Evolutionary conservation across 192 early-diverging fungal genomes (phyloP).

Genomic region (Chytriomyces hyalinus): DNA sequence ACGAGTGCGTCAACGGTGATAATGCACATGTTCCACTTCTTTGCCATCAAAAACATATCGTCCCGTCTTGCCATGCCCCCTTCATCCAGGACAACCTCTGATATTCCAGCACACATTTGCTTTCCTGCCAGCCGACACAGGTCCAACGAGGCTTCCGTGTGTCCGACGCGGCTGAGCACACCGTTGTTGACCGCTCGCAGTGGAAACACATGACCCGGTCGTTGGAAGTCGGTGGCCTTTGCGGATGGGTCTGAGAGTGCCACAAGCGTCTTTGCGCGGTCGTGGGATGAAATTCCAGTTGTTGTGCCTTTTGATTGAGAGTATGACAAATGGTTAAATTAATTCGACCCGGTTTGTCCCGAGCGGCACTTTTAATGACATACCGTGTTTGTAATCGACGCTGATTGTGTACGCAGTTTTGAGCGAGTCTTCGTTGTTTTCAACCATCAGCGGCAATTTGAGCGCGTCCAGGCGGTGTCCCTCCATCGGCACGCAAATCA

Average conservation of each 20-base stretch:
- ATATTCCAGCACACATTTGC: conserved; percentile 86
- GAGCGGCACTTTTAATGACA: not conserved
- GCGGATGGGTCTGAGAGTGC: conserved; percentile 74
- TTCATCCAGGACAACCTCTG: conserved; percentile 90
- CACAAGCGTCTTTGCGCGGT: conserved; percentile 79
- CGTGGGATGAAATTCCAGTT: conserved; percentile 94
- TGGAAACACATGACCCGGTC: conserved; percentile 95
- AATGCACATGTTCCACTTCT: conserved; percentile 79
- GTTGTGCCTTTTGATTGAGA: conserved; percentile 64
- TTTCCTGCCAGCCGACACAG: conserved; percentile 84
- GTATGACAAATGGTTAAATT: not conserved
- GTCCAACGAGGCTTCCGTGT: conserved; percentile 93
- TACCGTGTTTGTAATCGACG: conserved; percentile 74
- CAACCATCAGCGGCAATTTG: conserved; percentile 92
- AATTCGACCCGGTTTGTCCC: not conserved
- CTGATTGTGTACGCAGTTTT: conserved; percentile 95
- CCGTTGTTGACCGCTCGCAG: conserved; percentile 83
- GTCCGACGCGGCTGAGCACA: conserved; percentile 85
- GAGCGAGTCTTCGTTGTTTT: conserved; percentile 82
- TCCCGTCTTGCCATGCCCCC: conserved; percentile 94
- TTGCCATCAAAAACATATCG: conserved; percentile 86
- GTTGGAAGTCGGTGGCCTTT: conserved; percentile 72
- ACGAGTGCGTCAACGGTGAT: conserved; percentile 89
- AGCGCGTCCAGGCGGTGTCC: conserved; percentile 81
- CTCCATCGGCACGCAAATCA: conserved; percentile 88